A percentile compares a stretch with the other conserved stretches of the same genome.
phyloP scores from a whole-genome alignment of 306 rosid genomes.

The Fragaria ananassa region DNA sequence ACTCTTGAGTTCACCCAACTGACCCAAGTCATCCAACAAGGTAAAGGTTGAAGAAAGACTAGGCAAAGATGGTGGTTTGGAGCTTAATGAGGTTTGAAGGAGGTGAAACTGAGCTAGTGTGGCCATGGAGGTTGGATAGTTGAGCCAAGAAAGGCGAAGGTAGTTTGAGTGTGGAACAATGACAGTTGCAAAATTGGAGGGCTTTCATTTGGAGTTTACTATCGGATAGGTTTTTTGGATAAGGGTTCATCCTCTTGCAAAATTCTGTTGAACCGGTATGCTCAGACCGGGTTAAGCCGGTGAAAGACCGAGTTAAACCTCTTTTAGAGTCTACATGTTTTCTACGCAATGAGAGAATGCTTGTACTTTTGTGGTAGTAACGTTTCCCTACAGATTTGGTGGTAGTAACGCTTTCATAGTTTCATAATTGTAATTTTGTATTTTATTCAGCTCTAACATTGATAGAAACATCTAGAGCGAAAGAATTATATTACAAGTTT shows the following conservation, averaged over 20 bases:
- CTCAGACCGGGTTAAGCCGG: background rate
- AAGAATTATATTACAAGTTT: too few relatives aligned
- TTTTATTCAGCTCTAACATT: too few relatives aligned
- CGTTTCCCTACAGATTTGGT: too few relatives aligned
- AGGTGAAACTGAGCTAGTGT: conserved; percentile 36
- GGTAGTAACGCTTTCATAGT: too few relatives aligned
- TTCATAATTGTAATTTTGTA: too few relatives aligned
- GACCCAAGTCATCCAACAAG: conserved; percentile 26
- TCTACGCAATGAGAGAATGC: too few relatives aligned
- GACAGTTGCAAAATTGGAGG: conserved; percentile 5
- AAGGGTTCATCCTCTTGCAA: conserved; percentile 21
- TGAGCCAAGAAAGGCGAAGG: conserved; percentile 19
- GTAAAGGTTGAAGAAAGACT: conserved; percentile 26
- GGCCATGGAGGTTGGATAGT: conserved; percentile 37
- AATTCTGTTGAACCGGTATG: background rate
- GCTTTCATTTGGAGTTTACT: background rate
- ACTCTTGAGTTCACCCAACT: conserved; percentile 34
- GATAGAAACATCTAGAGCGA: too few relatives aligned
- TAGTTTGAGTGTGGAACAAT: conserved; percentile 11
- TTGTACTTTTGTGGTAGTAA: too few relatives aligned
- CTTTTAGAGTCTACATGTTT: too few relatives aligned
- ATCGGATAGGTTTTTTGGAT: background rate
- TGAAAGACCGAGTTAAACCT: too few relatives aligned
- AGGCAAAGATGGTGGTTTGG: conserved; percentile 27
- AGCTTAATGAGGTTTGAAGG: conserved; percentile 29